phyloP scores from a whole-genome alignment of 169 alveolate species.

The Cardiosporidium cionae region DNA sequence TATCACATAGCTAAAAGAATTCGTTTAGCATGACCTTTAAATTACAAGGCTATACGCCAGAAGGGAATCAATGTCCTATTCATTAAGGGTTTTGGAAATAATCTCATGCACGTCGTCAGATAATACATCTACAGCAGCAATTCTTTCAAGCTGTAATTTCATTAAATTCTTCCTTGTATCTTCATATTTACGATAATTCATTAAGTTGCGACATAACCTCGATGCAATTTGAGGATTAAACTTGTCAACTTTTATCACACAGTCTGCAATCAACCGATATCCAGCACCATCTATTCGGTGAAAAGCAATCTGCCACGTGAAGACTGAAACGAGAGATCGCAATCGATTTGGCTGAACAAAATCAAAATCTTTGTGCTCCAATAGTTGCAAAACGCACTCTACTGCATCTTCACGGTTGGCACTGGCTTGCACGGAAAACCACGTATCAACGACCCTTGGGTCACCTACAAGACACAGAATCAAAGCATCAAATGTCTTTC shows the following conservation, averaged over 20 bases:
- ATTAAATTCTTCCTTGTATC: constrained; percentile 9
- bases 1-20: too few relatives aligned
- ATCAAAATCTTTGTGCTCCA: constrained; percentile 23
- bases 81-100: constrained; percentile 6
- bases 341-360: constrained; percentile 16
- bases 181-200: constrained; percentile 10
- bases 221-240: constrained; percentile 23
- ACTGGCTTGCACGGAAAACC: constrained; percentile 33
- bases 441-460: not conserved
- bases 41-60: too few relatives aligned
- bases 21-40: too few relatives aligned
- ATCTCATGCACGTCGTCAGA: constrained; percentile 10
- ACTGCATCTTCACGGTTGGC: constrained; percentile 11
- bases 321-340: constrained; percentile 2
- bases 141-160: constrained; percentile 13
- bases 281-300: too few relatives aligned
- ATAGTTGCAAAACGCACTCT: constrained; percentile 16
- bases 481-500: not conserved
- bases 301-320: not conserved
- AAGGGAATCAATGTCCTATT: too few relatives aligned
- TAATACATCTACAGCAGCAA: not conserved
- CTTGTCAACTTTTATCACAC: constrained; percentile 3
- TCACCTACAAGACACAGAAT: constrained; percentile 2
- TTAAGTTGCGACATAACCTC: constrained; percentile 5
- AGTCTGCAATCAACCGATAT: too few relatives aligned